A percentile compares a stretch with the other conserved stretches of the same genome.
phyloP scores from a whole-genome alignment of 179 eudicot genomes.

The Vitellaria paradoxa region DNA sequence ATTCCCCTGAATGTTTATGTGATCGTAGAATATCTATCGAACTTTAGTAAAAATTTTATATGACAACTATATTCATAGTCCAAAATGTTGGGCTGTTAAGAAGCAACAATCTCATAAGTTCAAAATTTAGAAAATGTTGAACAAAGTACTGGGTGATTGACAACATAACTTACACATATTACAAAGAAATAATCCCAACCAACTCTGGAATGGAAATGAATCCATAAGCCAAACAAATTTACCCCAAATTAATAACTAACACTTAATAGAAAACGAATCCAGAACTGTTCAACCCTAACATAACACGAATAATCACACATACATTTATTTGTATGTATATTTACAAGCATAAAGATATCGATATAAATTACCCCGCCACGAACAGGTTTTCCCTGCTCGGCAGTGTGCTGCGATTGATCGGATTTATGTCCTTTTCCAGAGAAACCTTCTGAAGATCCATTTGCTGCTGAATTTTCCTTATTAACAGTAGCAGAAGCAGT shows the following conservation, averaged over 20 bases:
- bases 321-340: background rate
- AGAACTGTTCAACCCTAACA: background rate
- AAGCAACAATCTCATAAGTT: too few relatives aligned
- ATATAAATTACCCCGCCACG: slow-evolving; percentile 63
- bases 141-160: too few relatives aligned
- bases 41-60: too few relatives aligned
- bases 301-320: background rate
- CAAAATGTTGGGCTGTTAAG: too few relatives aligned
- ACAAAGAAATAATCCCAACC: background rate
- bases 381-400: slow-evolving; percentile 53
- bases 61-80: too few relatives aligned
- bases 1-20: too few relatives aligned
- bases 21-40: too few relatives aligned
- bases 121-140: too few relatives aligned
- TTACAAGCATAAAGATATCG: background rate
- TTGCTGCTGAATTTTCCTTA: slow-evolving; percentile 12
- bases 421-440: slow-evolving; percentile 32
- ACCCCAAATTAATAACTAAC: background rate
- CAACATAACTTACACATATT: too few relatives aligned
- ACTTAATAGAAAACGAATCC: too few relatives aligned
- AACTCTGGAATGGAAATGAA: background rate
- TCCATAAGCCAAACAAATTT: background rate
- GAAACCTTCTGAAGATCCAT: slow-evolving; percentile 9
- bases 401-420: slow-evolving; percentile 33
- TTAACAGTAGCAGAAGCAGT: slow-evolving; percentile 21